Conservation (phyloP, 805 yeast genomes). For the Tetrapisispora iriomotensis region DNA sequence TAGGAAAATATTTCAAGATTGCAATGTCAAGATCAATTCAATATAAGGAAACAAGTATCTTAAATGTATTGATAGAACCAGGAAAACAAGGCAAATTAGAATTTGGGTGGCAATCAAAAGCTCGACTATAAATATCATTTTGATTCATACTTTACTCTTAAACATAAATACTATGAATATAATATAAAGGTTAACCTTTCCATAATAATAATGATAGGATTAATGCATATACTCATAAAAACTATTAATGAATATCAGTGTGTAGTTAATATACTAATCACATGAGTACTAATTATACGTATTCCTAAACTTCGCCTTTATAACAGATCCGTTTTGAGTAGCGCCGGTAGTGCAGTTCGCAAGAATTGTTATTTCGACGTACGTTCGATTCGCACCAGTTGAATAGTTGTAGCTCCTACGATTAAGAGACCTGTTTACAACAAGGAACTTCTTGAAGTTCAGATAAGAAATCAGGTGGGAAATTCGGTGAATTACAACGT, state of each 20-base stretch:
- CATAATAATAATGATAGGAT: too few species aligned
- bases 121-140: constrained; percentile 2
- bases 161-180: too few species aligned
- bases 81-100: constrained; percentile 45
- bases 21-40: constrained; percentile 28
- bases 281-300: neutral
- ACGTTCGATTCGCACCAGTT: constrained; percentile 1
- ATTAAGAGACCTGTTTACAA: constrained; percentile 22
- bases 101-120: constrained; percentile 61
- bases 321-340: neutral
- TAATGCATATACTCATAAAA: too few species aligned
- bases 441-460: constrained; percentile 1
- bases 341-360: neutral
- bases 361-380: neutral
- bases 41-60: constrained; percentile 33
- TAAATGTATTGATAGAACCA: constrained; percentile 55
- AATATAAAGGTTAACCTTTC: too few species aligned
- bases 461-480: constrained; percentile 26
- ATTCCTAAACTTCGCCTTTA: neutral
- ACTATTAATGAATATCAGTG: too few species aligned
- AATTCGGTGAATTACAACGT: constrained; percentile 31
- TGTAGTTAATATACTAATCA: too few species aligned
- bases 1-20: constrained; percentile 27
- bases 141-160: too few species aligned
- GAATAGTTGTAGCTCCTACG: constrained; percentile 21